These are phyloP conservation scores for Suillus hirtellus DNA, from an alignment of 768 basidiomycete genomes.

Conservation along the genomic window DNA sequence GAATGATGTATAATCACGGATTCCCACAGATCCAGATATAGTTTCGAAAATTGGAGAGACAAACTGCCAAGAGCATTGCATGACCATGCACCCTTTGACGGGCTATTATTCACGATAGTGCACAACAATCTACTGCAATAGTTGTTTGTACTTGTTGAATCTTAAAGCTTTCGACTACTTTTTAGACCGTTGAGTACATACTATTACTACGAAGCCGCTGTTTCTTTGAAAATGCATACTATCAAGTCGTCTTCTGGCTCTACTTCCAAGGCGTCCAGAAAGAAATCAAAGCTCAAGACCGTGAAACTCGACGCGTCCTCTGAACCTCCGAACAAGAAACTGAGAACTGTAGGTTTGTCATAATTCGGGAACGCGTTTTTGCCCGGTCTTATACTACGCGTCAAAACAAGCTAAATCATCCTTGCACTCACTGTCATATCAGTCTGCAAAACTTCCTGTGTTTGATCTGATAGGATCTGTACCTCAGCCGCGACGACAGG, in stretches of 20 bases:
- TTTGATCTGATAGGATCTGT: slow-evolving; percentile 25
- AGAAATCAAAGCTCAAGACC: slow-evolving; percentile 24
- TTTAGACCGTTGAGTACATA: too few species aligned
- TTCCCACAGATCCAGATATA: background rate
- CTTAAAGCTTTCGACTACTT: background rate
- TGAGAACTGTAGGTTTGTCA: slow-evolving; percentile 13
- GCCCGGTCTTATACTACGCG: background rate
- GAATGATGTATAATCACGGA: background rate
- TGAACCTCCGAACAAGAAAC: slow-evolving; percentile 26
- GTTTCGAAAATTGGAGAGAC: too few species aligned
- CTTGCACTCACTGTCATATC: background rate
- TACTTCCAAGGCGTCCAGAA: background rate
- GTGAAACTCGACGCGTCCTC: slow-evolving; percentile 21
- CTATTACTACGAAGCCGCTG: background rate
- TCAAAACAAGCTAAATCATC: slow-evolving; percentile 4
- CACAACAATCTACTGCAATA: background rate
- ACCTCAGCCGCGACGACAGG: slow-evolving; percentile 12
- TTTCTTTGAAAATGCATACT: background rate
- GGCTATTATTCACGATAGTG: too few species aligned
- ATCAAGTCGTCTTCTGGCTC: background rate
- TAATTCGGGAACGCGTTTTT: background rate
- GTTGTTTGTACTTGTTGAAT: background rate
- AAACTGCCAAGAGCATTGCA: too few species aligned
- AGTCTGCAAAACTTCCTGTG: slow-evolving; percentile 23
- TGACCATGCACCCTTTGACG: too few species aligned